Evolutionary conservation across 2,329 filamentous ascomycete species (phyloP).

Genomic region (Sarocladiaceae sp.): DNA sequence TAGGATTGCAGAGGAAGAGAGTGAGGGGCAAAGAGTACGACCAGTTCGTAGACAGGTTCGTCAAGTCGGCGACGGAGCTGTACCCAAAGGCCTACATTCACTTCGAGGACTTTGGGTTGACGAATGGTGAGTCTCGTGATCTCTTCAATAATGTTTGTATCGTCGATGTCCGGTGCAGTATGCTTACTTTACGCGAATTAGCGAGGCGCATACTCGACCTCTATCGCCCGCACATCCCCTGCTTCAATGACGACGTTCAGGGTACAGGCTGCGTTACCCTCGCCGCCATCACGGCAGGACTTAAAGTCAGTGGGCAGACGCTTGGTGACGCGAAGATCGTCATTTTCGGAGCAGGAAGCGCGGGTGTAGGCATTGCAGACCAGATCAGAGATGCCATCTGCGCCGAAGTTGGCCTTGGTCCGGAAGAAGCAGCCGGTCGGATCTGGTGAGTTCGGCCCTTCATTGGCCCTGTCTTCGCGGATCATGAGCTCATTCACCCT

Average conservation of each 20-base stretch:
- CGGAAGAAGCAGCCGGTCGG: conserved; percentile 69
- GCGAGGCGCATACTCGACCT: conserved; percentile 69
- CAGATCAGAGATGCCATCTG: conserved; percentile 76
- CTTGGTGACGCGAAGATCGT: conserved; percentile 65
- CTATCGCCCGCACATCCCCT: conserved; percentile 67
- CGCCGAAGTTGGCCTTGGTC: conserved; percentile 57
- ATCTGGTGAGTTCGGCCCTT: conserved; percentile 55
- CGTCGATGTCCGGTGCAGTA: too few species aligned
- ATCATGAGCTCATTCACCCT: not conserved
- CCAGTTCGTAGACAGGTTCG: conserved; percentile 68
- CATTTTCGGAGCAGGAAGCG: conserved; percentile 74
- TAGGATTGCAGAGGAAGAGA: conserved; percentile 63
- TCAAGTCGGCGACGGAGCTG: conserved; percentile 57
- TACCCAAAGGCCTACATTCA: conserved; percentile 81
- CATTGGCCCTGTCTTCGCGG: not conserved
- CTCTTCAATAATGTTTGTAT: too few species aligned
- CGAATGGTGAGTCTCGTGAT: conserved; percentile 47
- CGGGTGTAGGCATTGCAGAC: conserved; percentile 80
- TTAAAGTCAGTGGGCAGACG: conserved; percentile 61
- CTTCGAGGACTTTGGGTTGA: conserved; percentile 81
- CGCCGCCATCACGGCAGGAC: conserved; percentile 70
- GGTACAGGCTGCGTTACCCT: conserved; percentile 84
- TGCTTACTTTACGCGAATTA: conserved; percentile 15
- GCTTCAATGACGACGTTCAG: conserved; percentile 90
- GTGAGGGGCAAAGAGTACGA: conserved; percentile 69